A percentile compares a stretch with the other conserved stretches of the same genome.
Conservation (phyloP, 139 green algal genomes). For the Eudorina sp. region DNA sequence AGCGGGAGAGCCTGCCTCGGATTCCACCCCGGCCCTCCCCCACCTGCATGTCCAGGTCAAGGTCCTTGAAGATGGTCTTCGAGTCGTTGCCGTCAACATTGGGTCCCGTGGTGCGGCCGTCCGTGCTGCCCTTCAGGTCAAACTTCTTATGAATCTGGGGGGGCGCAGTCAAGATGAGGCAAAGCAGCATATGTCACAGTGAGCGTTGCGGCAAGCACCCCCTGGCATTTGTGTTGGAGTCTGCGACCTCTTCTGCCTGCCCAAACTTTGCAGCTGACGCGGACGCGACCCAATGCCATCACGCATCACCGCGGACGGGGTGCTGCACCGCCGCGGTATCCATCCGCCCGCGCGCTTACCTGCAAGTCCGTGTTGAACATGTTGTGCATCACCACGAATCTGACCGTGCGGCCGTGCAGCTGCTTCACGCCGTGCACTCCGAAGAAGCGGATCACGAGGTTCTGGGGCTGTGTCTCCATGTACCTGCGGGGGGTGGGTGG, state of each 20-base stretch:
- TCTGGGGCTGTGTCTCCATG: conserved; percentile 75
- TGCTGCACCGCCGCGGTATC: too few relatives aligned
- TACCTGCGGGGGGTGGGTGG: conserved; percentile 57
- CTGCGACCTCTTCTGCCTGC: too few relatives aligned
- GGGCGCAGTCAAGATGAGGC: not conserved
- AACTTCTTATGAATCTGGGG: conserved; percentile 48
- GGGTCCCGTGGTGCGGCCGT: conserved; percentile 69
- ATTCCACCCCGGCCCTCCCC: not conserved
- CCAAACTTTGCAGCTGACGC: too few relatives aligned
- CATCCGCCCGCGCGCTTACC: conserved; percentile 78
- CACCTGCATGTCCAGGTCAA: conserved; percentile 83
- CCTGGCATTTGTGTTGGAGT: too few relatives aligned
- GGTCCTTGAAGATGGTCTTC: conserved; percentile 85
- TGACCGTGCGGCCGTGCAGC: conserved; percentile 81
- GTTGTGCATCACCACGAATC: conserved; percentile 99
- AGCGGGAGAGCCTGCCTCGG: too few relatives aligned
- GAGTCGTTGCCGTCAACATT: conserved; percentile 39
- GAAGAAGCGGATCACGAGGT: conserved; percentile 93
- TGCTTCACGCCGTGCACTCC: conserved; percentile 90
- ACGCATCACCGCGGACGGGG: too few relatives aligned
- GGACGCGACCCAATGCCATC: too few relatives aligned
- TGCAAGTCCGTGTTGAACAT: conserved; percentile 92
- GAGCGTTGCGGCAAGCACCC: too few relatives aligned
- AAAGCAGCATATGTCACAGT: too few relatives aligned
- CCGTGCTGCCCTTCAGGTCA: conserved; percentile 68